Evolutionary conservation across 495 filamentous ascomycete genomes (phyloP), one percentile per base, ranked within the genome.

Genomic region (Melanomma pulvis-pyrius): DNA sequence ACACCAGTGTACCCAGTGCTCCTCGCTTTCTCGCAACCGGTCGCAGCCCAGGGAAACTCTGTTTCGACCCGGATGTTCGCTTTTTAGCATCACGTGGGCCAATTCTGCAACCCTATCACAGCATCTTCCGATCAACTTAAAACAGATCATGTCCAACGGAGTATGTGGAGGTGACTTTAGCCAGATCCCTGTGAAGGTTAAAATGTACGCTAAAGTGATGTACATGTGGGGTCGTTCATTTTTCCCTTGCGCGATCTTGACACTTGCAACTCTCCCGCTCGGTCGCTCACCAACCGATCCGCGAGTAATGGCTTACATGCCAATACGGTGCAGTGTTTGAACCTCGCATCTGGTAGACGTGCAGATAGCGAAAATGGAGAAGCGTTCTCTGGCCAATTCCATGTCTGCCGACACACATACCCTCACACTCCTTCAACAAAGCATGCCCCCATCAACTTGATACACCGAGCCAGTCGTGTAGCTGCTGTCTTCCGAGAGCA

Each of bases 401-500:
- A 5, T 4, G 4, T 34, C 30, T 34, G 30, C 30, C 30, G 30
- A 34, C 12, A 34, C 12, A 4, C 12, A 34, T 34, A 4, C 30
- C 4, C 30, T 34, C 30, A 12, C 12, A 5, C 17, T n/a, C 44
- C 6, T 48, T 13, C 28, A 65, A 36, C 61, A 69, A 13, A 53
- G 26, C 61, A 44, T 28, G 17, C 59, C 63, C 25, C 68, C 68
- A 26, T 67, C 63, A 26, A 70, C 49, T 21, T 52, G 53, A 59
- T 70, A 63, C 39, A 65, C 63, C 15, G 62, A 61, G 15, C 63
- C 63, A 3, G 64, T 71, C 1, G 47, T 32, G 49, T 49, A 71
- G 41, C 63, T 68, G n/a, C 60, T 65, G 8, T 63, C 68, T 19
- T 67, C 68, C 0, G 58, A 52, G 12, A 67, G 34, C 52, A 71